Conservation (phyloP, 768 basidiomycete genomes). For the Leucocoprinus leucothites region DNA sequence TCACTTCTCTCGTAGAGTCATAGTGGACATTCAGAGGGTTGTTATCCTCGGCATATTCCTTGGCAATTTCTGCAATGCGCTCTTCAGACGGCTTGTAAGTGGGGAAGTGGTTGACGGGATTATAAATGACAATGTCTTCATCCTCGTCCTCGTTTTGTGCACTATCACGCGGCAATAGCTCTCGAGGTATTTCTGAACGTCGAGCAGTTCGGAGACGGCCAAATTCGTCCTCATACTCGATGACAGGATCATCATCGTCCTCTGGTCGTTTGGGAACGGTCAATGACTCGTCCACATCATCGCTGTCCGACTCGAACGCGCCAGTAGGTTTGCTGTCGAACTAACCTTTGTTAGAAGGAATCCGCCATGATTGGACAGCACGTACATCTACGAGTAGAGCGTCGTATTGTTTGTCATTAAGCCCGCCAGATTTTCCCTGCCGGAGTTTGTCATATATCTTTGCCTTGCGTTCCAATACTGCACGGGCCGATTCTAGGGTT, state of each 20-base stretch:
- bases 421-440: constrained; percentile 75
- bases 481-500: constrained; percentile 69
- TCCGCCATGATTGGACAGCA: constrained; percentile 5
- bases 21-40: constrained; percentile 78
- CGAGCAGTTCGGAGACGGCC: constrained; percentile 69
- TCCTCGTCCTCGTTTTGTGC: constrained; percentile 26
- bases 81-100: constrained; percentile 84
- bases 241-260: constrained; percentile 66
- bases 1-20: constrained; percentile 77
- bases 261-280: constrained; percentile 48
- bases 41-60: constrained; percentile 64
- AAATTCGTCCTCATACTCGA: constrained; percentile 88
- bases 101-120: constrained; percentile 84
- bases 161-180: constrained; percentile 49
- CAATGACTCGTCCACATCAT: constrained; percentile 77
- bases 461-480: constrained; percentile 72
- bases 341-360: constrained; percentile 30
- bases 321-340: constrained; percentile 61
- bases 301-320: constrained; percentile 64
- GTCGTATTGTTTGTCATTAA: constrained; percentile 73
- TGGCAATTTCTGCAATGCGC: constrained; percentile 69
- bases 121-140: constrained; percentile 38
- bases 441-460: constrained; percentile 76
- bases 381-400: constrained; percentile 75
- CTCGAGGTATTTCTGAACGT: constrained; percentile 74